phyloP scores from a whole-genome alignment of 2,329 filamentous ascomycete genomes.

The Magnaporthiopsis incrustans region DNA sequence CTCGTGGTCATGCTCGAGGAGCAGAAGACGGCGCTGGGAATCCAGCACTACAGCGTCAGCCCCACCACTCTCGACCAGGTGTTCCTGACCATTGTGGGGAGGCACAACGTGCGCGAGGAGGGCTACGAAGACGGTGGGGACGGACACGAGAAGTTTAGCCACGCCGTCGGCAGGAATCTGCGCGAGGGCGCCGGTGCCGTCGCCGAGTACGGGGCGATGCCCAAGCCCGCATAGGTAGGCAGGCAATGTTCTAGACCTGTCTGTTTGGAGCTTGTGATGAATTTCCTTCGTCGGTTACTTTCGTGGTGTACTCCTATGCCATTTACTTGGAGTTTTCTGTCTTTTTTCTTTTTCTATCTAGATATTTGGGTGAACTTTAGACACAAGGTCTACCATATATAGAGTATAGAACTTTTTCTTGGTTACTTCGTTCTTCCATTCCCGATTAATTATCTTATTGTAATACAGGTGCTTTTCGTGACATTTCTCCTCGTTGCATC shows the following conservation, averaged over 20 bases:
- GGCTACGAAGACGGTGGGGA: constrained; percentile 35
- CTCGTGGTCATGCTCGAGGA: constrained; percentile 69
- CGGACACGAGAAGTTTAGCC: constrained; percentile 11
- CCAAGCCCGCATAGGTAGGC: not conserved
- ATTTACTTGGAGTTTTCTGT: not conserved
- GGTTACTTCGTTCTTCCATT: too few species aligned
- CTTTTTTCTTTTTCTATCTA: not conserved
- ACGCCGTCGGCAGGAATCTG: not conserved
- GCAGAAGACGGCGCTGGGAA: constrained; percentile 56
- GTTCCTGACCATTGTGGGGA: constrained; percentile 75
- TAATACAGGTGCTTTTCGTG: too few species aligned
- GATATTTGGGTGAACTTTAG: too few species aligned
- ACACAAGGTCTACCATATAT: too few species aligned
- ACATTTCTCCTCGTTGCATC: too few species aligned
- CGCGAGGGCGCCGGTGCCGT: too few species aligned
- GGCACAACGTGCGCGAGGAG: constrained; percentile 73
- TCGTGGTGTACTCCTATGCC: too few species aligned
- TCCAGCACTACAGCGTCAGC: constrained; percentile 81
- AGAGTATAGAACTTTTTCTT: too few species aligned
- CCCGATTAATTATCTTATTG: too few species aligned
- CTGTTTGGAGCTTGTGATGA: not conserved
- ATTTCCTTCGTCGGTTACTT: not conserved
- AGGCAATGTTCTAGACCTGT: not conserved
- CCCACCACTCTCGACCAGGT: constrained; percentile 87
- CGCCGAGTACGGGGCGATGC: too few species aligned